A percentile compares a stretch with the other conserved stretches of the same genome.
Conservation (phyloP, 495 filamentous ascomycete genomes). For the Xylaria longipes region DNA sequence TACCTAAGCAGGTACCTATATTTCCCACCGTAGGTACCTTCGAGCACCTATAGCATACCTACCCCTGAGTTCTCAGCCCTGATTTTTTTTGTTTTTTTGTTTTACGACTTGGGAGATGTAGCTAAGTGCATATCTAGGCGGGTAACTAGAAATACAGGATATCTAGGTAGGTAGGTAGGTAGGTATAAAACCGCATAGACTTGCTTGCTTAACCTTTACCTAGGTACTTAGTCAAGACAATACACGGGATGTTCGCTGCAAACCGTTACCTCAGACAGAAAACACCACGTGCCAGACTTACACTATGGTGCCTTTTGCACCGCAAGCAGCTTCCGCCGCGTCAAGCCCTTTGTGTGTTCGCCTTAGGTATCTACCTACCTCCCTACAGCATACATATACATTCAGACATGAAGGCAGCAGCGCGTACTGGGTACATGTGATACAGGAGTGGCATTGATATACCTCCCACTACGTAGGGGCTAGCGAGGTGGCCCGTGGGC, state of each 20-base stretch:
- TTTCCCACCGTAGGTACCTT: neutral
- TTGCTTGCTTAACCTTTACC: neutral
- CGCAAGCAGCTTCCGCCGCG: conserved; percentile 16
- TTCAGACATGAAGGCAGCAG: neutral
- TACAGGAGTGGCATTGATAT: neutral
- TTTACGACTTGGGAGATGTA: neutral
- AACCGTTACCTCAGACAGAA: conserved; percentile 16
- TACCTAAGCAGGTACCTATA: too few species aligned
- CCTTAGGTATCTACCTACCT: conserved; percentile 1
- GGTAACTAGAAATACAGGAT: neutral
- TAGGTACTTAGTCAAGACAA: neutral
- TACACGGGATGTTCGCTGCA: conserved; percentile 3
- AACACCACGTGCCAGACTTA: conserved; percentile 1
- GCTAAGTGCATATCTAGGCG: neutral
- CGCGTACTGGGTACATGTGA: neutral
- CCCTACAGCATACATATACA: neutral
- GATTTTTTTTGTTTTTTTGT: neutral
- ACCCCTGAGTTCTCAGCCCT: neutral
- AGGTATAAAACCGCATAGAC: neutral
- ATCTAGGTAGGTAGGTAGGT: neutral
- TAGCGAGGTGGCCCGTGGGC: neutral
- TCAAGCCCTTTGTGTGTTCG: conserved; percentile 6
- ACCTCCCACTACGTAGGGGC: neutral
- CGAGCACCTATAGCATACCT: neutral
- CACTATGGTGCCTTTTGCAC: neutral